Evolutionary conservation across 1,284 basidiomycete species (phyloP), one percentile per base, ranked within the genome.

Genomic region (Heterobasidion parviporum): DNA sequence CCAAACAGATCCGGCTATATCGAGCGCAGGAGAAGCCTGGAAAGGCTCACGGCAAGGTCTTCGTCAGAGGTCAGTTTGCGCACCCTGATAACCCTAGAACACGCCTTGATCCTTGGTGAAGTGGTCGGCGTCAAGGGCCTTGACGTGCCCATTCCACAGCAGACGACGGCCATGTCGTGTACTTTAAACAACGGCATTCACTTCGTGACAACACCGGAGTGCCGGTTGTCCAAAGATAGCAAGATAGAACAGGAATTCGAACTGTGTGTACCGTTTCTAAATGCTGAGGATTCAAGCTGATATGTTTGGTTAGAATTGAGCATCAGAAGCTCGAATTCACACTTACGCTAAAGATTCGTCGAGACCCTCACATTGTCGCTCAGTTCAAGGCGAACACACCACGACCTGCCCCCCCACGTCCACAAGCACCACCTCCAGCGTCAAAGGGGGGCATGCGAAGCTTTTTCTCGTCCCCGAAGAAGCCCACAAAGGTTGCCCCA

Each of bases 121-220:
- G 92, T 96, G n/a, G 67, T 91, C 32, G 85, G 85, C n/a, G 76
- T 93, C 56, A 87, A 81, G 64, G 78, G 77, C 46, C 72, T 95
- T 32, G 75, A 79, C 58, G 71, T 94, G 32, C 92, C 93, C 1
- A 62, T 96, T 10, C 93, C 93, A 0, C 72, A 73, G 15, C 77
- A 90, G 60, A 73, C 81, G 0, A 94, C 94, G 0, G 77, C 74
- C 38, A 78, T 98, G 62, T 87, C 87, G n/a, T 92, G 92, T 67
- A 94, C 92, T 0, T 76, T 99, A 57, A 96, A 98, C 72, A 98
- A 98, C 64, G 94, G 95, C 8, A 94, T 97, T 57, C 94, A 98
- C 71, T 95, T 89, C 62, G 96, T 99, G 55, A 92, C 92, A 5
- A 98, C 95, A 0, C 94, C 92, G 0, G 90, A 92, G 63, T 80